Percentiles rank a stretch among this genome's conserved stretches.
These are phyloP conservation scores for Lactarius indigo DNA, from an alignment of 768 basidiomycete species.

Conservation along the genomic window DNA sequence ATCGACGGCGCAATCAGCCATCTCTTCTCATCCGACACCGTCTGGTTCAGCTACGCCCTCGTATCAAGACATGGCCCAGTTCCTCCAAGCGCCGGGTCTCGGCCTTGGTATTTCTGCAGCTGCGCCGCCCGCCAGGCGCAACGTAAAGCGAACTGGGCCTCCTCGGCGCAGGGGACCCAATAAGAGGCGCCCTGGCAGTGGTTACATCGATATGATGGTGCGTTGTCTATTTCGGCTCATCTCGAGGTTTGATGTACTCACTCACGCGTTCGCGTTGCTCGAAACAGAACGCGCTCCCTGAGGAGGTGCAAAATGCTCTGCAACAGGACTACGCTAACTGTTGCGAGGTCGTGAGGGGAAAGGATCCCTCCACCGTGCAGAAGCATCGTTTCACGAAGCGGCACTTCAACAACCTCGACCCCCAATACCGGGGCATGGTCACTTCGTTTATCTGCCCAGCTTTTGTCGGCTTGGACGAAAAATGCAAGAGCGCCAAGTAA, in stretches of 20 bases:
- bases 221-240: neutral
- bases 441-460: constrained; percentile 2
- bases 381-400: constrained; percentile 7
- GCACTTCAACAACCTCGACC: neutral
- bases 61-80: neutral
- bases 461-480: neutral
- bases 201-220: constrained; percentile 4
- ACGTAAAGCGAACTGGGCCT: neutral
- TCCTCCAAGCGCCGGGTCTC: neutral
- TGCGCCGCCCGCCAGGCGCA: neutral
- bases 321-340: neutral
- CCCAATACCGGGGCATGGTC: neutral
- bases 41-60: neutral
- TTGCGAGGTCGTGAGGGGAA: neutral
- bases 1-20: neutral
- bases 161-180: neutral
- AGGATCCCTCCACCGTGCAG: neutral
- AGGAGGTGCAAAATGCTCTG: neutral
- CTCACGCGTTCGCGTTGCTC: neutral
- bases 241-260: neutral
- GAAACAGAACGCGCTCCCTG: neutral
- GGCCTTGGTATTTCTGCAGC: neutral
- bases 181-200: neutral
- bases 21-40: neutral
- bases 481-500: constrained; percentile 10